A percentile compares a stretch with the other conserved stretches of the same genome.
Conservation (phyloP, 176 grass and related monocot genomes). For the Echinochloa phyllopogon region DNA sequence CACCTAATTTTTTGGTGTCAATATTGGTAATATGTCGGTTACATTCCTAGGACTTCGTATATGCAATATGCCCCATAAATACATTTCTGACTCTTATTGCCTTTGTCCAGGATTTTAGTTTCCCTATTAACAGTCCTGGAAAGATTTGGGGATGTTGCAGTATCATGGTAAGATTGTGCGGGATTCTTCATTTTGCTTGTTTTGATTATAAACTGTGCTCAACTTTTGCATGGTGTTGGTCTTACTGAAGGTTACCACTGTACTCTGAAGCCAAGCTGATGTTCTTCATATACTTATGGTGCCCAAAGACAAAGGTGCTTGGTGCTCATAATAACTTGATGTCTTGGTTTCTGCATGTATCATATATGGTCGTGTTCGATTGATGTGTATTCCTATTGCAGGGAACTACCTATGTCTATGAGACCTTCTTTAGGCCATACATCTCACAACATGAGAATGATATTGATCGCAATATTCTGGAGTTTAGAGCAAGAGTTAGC, state of each 20-base stretch:
- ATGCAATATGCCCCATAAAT: not conserved
- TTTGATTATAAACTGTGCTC: conserved; percentile 21
- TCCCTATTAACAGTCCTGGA: conserved; percentile 75
- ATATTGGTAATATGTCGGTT: conserved; percentile 65
- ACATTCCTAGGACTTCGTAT: not conserved
- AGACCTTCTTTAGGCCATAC: conserved; percentile 83
- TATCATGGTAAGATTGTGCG: conserved; percentile 74
- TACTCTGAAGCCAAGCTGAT: conserved; percentile 80
- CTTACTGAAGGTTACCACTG: conserved; percentile 69
- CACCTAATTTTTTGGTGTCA: conserved; percentile 92
- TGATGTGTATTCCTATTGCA: conserved; percentile 39
- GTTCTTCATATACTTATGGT: conserved; percentile 91
- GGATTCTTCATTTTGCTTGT: not conserved
- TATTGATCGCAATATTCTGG: conserved; percentile 83
- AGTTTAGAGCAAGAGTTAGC: conserved; percentile 73
- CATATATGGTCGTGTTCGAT: not conserved
- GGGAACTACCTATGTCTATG: conserved; percentile 89
- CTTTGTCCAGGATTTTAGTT: conserved; percentile 82
- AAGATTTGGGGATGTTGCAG: conserved; percentile 74
- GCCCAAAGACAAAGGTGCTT: conserved; percentile 81
- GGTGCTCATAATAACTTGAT: not conserved
- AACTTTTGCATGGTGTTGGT: conserved; percentile 15
- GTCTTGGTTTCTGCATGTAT: conserved; percentile 17
- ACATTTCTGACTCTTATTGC: not conserved
- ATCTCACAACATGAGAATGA: conserved; percentile 85